Evolutionary conservation across 1,139 yeast genomes (phyloP).

Genomic region (Candida sanyaensis): DNA sequence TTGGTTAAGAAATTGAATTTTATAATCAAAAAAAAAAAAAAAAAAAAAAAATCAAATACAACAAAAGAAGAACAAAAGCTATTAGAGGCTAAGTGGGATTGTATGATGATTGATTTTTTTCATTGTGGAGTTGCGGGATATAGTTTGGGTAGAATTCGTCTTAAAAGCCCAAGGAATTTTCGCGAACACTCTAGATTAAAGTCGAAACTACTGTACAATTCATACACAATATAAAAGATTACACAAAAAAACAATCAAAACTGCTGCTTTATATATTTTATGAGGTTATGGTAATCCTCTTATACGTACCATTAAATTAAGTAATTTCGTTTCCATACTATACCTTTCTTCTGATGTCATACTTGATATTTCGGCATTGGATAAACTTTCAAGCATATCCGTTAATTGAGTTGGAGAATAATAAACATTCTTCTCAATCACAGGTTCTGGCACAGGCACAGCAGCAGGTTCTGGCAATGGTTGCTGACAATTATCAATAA

Average conservation of each 20-base stretch:
- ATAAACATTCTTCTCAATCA: not conserved
- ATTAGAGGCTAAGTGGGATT: too few relatives aligned
- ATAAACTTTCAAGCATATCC: slow-evolving; percentile 7
- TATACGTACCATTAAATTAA: slow-evolving; percentile 35
- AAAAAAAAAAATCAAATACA: not conserved
- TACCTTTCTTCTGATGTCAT: slow-evolving; percentile 22
- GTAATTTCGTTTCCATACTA: slow-evolving; percentile 33
- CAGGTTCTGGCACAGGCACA: not conserved
- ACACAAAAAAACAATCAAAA: not conserved
- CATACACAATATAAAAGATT: too few relatives aligned
- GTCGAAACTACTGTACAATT: not conserved
- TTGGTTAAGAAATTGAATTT: not conserved
- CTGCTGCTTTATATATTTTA: not conserved
- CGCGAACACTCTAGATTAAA: not conserved
- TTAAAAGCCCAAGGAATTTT: not conserved
- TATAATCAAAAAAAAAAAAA: too few relatives aligned
- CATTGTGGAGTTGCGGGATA: too few relatives aligned
- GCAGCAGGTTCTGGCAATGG: too few relatives aligned
- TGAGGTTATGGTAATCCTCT: slow-evolving; percentile 15
- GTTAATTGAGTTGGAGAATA: slow-evolving; percentile 4
- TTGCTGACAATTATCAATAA: not conserved
- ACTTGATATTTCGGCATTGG: slow-evolving; percentile 19
- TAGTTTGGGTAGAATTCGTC: not conserved
- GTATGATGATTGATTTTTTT: too few relatives aligned
- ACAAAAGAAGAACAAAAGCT: too few relatives aligned